A percentile compares a stretch with the other conserved stretches of the same genome.
phyloP scores from a whole-genome alignment of 1,284 basidiomycete genomes.

The Pyrrhoderma noxium region DNA sequence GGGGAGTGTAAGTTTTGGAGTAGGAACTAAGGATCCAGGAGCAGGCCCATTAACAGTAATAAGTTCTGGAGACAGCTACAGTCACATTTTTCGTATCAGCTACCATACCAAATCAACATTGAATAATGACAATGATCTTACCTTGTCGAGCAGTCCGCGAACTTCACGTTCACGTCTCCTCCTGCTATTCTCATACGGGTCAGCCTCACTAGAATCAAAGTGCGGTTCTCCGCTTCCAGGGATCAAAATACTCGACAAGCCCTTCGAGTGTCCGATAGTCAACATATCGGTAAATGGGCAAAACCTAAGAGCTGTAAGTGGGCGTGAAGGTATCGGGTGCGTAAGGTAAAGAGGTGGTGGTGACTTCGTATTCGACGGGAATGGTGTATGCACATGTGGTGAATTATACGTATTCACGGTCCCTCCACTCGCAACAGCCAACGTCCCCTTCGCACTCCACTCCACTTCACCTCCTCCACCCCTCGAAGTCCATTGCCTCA shows the following conservation, averaged over 20 bases:
- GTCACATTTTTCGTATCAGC: background rate
- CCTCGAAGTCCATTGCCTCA: conserved; percentile 63
- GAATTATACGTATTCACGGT: conserved; percentile 72
- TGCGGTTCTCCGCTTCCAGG: conserved; percentile 93
- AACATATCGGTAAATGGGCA: conserved; percentile 93
- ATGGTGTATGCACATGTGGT: conserved; percentile 55
- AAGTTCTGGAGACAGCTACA: conserved; percentile 86
- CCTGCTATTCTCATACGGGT: conserved; percentile 88
- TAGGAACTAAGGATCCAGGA: conserved; percentile 64
- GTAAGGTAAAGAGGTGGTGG: conserved; percentile 82
- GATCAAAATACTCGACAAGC: conserved; percentile 81
- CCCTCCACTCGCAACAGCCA: conserved; percentile 78
- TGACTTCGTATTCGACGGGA: conserved; percentile 32
- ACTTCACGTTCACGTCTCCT: conserved; percentile 88
- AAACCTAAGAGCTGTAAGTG: conserved; percentile 67
- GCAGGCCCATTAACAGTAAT: conserved; percentile 88
- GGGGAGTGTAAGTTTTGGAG: conserved; percentile 50
- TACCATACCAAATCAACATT: background rate
- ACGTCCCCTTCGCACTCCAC: conserved; percentile 76
- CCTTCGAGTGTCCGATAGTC: conserved; percentile 65
- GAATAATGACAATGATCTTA: conserved; percentile 24
- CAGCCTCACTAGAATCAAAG: conserved; percentile 89
- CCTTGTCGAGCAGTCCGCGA: conserved; percentile 85
- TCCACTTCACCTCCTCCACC: conserved; percentile 57
- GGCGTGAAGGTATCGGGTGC: conserved; percentile 65